Evolutionary conservation across 2,329 filamentous ascomycete genomes (phyloP), one percentile per base, ranked within the genome.

Genomic region (Alternaria burnsii): DNA sequence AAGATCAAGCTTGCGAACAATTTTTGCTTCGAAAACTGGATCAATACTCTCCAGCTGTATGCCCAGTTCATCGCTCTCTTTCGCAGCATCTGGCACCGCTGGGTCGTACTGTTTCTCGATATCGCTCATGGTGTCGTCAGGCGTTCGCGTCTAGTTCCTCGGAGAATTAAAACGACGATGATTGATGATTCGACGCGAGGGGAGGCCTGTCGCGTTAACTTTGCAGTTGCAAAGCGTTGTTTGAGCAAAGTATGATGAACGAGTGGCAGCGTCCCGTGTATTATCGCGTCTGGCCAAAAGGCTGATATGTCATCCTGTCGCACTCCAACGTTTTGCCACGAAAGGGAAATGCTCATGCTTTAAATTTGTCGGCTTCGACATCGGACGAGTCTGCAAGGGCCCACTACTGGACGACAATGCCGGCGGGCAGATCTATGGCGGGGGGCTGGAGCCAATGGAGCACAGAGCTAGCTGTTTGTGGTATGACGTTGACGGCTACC

Each of bases 1-100:
- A 14, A 82, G 61, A 74, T 92, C 90, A 32, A 92, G 77, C 76
- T 90, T 91, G 56, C 86, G 82, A 43, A 91, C 81, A 22, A 92
- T 80, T 65, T 82, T 84, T 67, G 81, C 82, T 77, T 91, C 79
- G 18, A 73, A 75, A 8, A 71, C 82, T 2, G 66, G 63, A 52
- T 82, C 80, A 38, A 79, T 64, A 22, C 74, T 72, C 42, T 69
- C 72, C 44, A 76, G 36, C 43, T 71, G 70, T 12, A 62, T 63
- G 16, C 71, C 73, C 20, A 72, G 54, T 36, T 71, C 71, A 64
- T 71, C 66, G 40, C 71, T 71, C 51, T 65, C 60, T 24, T 63
- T 66, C 36, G 59, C 52, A 42, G 44, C 66, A 28, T 61, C 59
- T 12, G 65, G 53, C 34, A 56, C 58, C 28, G 58, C 41, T 22